Base-by-base conservation (phyloP, 2,329 filamentous ascomycete genomes). In the Didymella lethalis region DNA sequence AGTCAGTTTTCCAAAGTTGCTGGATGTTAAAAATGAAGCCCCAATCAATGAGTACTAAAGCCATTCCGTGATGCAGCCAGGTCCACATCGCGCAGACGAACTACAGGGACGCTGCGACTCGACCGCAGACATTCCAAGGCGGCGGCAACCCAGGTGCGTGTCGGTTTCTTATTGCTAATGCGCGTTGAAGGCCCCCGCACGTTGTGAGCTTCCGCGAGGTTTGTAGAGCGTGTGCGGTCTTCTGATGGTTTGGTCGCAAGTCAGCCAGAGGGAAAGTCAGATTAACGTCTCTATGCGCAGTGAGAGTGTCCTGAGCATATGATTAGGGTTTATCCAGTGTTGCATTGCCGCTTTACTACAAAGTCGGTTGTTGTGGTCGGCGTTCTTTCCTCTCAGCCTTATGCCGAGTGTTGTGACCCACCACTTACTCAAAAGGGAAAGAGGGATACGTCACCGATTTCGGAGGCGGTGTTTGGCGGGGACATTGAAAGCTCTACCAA, bases 391-490 rank as follows among this genome's bases (percentile, higher is more conserved):
- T 40, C 18, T 18, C 18, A 40, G 36, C 32, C 32, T 36, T 8
- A 34, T n/a, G 38, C 55, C 49, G 49, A 53, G 38, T 12, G 25
- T 28, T 48, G 10, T n/a, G n/a, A 16, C n/a, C 50, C 50, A 43
- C 56, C 25, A 45, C 18, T 36, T 47, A 14, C 57, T 18, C 1
- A 2, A 50, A 51, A 3, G 25, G 23, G 36, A 32, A 51, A 51
- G 38, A 3, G 18, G 20, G 38, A 28, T 59, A 55, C 57, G 57
- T 60, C 52, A 60, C 57, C 51, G 48, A 60, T 29, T 25, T 51
- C 57, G 57, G 57, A 38, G 56, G 32, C 8, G 16, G 53, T 31
- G 40, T 48, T 31, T 47, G 54, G 54, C 50, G 52, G 48, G 51
- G 44, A 43, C 48, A 29, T 51, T 59, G 51, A 55, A 59, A 52